A percentile compares a stretch with the other conserved stretches of the same genome.
phyloP scores from a whole-genome alignment of 306 rosid genomes.

The Vigna nakashimae region DNA sequence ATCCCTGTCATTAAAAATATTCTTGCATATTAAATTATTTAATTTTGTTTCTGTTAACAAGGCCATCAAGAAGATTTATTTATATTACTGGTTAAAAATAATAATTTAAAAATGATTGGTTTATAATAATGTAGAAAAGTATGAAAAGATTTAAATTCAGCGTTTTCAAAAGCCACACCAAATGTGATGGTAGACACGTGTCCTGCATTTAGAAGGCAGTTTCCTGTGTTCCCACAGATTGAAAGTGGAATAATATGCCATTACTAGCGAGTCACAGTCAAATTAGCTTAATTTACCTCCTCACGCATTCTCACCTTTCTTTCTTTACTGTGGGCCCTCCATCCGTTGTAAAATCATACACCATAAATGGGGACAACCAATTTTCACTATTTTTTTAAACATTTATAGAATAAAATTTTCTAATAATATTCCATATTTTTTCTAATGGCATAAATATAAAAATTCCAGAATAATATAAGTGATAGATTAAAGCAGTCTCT shows the following conservation, averaged over 20 bases:
- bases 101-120: no score
- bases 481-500: no score
- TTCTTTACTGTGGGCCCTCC: background rate
- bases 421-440: no score
- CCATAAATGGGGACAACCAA: no score
- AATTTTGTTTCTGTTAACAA: no score
- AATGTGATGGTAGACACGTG: slow-evolving; percentile 15
- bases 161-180: slow-evolving; percentile 20
- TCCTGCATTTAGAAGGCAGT: background rate
- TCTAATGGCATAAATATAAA: no score
- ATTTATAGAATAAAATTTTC: no score
- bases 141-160: background rate
- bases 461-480: no score
- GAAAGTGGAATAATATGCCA: slow-evolving; percentile 16
- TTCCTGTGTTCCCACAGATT: background rate
- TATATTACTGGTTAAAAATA: background rate
- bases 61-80: background rate
- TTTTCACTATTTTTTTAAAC: no score
- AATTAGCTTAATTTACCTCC: background rate
- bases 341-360: background rate
- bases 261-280: slow-evolving; percentile 9
- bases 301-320: slow-evolving; percentile 2
- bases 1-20: no score
- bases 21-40: no score
- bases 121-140: background rate